A percentile compares a stretch with the other conserved stretches of the same genome.
Evolutionary conservation across 108 stramenopile genomes (phyloP).

Genomic region (Mayamaea pseudoterrestris): DNA sequence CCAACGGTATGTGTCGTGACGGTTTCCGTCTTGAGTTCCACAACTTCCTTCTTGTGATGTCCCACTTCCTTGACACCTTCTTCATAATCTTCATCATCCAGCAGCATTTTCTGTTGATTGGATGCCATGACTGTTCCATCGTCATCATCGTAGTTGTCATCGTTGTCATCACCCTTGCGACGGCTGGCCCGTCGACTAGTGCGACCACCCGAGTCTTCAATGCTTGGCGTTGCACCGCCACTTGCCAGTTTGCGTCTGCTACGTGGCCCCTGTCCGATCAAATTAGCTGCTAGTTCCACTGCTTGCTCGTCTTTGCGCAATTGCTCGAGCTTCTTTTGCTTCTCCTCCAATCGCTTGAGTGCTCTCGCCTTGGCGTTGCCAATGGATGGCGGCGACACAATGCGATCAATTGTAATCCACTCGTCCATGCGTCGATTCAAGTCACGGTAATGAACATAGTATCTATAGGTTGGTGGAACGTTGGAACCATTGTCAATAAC

Average conservation of each 20-base stretch:
- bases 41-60: slow-evolving; percentile 20
- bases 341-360: slow-evolving; percentile 51
- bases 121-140: slow-evolving; percentile 8
- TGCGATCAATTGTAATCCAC: slow-evolving; percentile 81
- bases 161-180: neutral
- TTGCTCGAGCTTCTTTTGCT: slow-evolving; percentile 21
- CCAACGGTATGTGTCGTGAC: slow-evolving; percentile 56
- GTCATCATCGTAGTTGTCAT: slow-evolving; percentile 9
- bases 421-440: slow-evolving; percentile 98
- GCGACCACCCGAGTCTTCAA: slow-evolving; percentile 1
- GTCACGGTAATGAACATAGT: slow-evolving; percentile 95
- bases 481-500: slow-evolving; percentile 10
- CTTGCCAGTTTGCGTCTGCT: slow-evolving; percentile 15
- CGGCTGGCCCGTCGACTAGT: slow-evolving; percentile 1
- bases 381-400: slow-evolving; percentile 64
- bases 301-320: slow-evolving; percentile 33
- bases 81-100: slow-evolving; percentile 5
- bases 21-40: slow-evolving; percentile 29
- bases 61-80: slow-evolving; percentile 3
- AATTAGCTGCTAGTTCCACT: slow-evolving; percentile 17
- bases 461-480: slow-evolving; percentile 40
- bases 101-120: no score
- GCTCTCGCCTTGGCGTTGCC: slow-evolving; percentile 77
- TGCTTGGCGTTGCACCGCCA: neutral
- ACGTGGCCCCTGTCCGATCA: slow-evolving; percentile 23